Evolutionary conservation across 2,329 filamentous ascomycete species (phyloP).

Genomic region (Cyclaneusma minus): DNA sequence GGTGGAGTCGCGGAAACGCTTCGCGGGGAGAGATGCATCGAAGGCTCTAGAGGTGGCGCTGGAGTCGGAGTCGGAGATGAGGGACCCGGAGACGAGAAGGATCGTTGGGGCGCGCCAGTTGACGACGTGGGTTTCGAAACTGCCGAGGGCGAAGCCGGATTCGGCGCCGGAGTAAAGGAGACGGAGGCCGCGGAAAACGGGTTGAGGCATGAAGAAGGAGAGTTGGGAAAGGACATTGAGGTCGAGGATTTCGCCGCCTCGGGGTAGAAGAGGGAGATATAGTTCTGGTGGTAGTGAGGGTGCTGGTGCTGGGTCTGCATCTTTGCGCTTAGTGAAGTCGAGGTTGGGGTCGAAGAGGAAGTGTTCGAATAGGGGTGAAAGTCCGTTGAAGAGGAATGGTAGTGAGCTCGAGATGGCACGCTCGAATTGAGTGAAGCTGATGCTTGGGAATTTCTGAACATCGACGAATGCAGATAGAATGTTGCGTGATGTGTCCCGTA

Average conservation of each 20-base stretch:
- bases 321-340: conserved; percentile 33
- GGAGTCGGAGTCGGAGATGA: conserved; percentile 32
- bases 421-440: conserved; percentile 46
- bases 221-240: conserved; percentile 51
- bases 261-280: conserved; percentile 28
- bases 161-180: conserved; percentile 55
- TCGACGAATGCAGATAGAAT: conserved; percentile 51
- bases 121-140: conserved; percentile 59
- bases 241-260: conserved; percentile 46
- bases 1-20: conserved; percentile 29
- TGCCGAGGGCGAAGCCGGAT: conserved; percentile 63
- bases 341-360: conserved; percentile 62
- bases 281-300: conserved; percentile 6
- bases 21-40: conserved; percentile 45
- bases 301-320: conserved; percentile 7
- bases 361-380: conserved; percentile 56
- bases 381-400: conserved; percentile 51
- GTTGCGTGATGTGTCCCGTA: conserved; percentile 46
- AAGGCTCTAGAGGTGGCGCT: conserved; percentile 39
- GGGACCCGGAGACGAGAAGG: conserved; percentile 50
- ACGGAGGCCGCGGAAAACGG: conserved; percentile 49
- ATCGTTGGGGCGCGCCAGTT: conserved; percentile 66
- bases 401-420: conserved; percentile 41
- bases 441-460: conserved; percentile 45
- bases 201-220: conserved; percentile 55